Evolutionary conservation across 1,284 basidiomycete species (phyloP).

Genomic region (Marasmius oreades): DNA sequence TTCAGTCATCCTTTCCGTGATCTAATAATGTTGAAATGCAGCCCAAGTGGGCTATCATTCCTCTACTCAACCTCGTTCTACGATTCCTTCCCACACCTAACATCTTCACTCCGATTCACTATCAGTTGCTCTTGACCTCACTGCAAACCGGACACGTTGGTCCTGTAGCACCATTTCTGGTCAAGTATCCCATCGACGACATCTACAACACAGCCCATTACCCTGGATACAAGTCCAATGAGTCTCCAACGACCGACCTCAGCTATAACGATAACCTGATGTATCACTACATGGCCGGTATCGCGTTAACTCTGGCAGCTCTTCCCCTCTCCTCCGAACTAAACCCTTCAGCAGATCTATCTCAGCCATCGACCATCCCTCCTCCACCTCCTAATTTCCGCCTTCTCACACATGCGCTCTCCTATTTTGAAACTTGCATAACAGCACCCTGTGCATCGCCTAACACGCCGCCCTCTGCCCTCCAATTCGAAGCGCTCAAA

Average conservation of each 20-base stretch:
- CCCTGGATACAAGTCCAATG: conserved; percentile 17
- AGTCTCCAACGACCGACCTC: conserved; percentile 34
- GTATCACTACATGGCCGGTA: conserved; percentile 72
- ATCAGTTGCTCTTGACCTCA: conserved; percentile 50
- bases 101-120: conserved; percentile 67
- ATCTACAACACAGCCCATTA: conserved; percentile 5
- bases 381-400: conserved; percentile 61
- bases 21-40: conserved; percentile 1
- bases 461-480: conserved; percentile 48
- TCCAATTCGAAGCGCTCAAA: conserved; percentile 85
- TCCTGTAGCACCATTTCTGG: conserved; percentile 6
- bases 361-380: not conserved
- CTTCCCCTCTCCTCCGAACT: conserved; percentile 37
- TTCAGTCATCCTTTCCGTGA: not conserved
- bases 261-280: conserved; percentile 71
- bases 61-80: conserved; percentile 54
- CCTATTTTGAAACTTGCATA: conserved; percentile 75
- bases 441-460: conserved; percentile 53
- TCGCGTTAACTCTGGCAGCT: conserved; percentile 20
- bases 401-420: conserved; percentile 50
- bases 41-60: conserved; percentile 47
- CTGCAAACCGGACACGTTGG: conserved; percentile 11
- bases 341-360: not conserved
- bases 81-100: conserved; percentile 55
- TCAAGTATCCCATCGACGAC: conserved; percentile 13